These are phyloP conservation scores for Phytophthora vignae DNA, from an alignment of 352 stramenopile species.

Conservation along the genomic window DNA sequence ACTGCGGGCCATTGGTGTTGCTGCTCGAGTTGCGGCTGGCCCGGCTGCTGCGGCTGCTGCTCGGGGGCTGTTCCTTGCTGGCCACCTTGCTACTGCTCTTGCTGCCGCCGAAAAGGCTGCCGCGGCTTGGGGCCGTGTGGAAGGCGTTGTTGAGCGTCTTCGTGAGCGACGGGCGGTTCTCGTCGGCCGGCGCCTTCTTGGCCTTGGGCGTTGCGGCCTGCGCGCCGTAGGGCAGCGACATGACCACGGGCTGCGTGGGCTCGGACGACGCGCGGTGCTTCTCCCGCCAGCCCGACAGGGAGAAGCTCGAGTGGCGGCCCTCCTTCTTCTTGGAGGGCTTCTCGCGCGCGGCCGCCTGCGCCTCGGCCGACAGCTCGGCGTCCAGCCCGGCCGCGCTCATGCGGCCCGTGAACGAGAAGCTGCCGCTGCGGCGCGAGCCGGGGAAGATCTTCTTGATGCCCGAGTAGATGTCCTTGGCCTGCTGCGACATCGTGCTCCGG, in stretches of 20 bases:
- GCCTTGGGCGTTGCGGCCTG: constrained; percentile 43
- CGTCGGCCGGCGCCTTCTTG: constrained; percentile 25
- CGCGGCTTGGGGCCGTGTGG: constrained; percentile 22
- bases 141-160: constrained; percentile 39
- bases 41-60: constrained; percentile 12
- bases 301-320: constrained; percentile 60
- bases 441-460: constrained; percentile 86
- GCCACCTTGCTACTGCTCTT: constrained; percentile 7
- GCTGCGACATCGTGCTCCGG: constrained; percentile 64
- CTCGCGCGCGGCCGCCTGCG: constrained; percentile 38
- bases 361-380: constrained; percentile 45
- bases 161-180: constrained; percentile 36
- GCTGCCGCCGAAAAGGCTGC: constrained; percentile 33
- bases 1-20: constrained; percentile 1
- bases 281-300: constrained; percentile 60
- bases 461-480: constrained; percentile 82
- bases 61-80: constrained; percentile 6
- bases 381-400: constrained; percentile 31
- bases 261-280: constrained; percentile 47
- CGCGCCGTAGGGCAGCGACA: constrained; percentile 50
- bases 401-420: constrained; percentile 57
- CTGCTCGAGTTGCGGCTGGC: constrained; percentile 13
- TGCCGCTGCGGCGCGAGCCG: constrained; percentile 50
- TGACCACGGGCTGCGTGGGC: constrained; percentile 36
- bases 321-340: constrained; percentile 53